A percentile compares a stretch with the other conserved stretches of the same genome.
phyloP scores from a whole-genome alignment of 805 yeast species.

The Barnettozyma sucrosica region DNA sequence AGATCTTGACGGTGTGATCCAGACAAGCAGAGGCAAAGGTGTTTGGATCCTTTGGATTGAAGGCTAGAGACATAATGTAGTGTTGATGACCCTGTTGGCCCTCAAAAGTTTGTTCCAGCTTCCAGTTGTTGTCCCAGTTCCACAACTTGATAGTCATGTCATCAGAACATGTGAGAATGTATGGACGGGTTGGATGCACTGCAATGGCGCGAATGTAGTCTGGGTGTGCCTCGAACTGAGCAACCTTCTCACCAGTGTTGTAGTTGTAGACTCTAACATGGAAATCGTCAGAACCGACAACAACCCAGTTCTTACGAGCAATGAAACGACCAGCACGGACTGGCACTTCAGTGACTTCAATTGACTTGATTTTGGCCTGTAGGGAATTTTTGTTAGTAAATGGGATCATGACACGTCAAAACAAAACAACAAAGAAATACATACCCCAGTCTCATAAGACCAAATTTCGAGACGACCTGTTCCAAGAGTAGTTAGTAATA shows the following conservation, averaged over 20 bases:
- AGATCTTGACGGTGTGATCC: slow-evolving; percentile 93
- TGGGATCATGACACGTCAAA: slow-evolving; percentile 2
- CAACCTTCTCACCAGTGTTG: slow-evolving; percentile 89
- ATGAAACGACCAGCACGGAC: slow-evolving; percentile 93
- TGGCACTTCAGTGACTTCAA: slow-evolving; percentile 94
- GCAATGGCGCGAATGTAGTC: slow-evolving; percentile 92
- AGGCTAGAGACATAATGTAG: slow-evolving; percentile 88
- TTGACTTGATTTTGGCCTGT: slow-evolving; percentile 67
- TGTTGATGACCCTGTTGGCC: slow-evolving; percentile 97
- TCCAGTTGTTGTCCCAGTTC: slow-evolving; percentile 98
- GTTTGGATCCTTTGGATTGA: slow-evolving; percentile 96
- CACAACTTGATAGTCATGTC: slow-evolving; percentile 88
- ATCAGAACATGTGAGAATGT: slow-evolving; percentile 82
- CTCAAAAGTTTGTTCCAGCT: slow-evolving; percentile 80
- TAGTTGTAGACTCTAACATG: slow-evolving; percentile 89
- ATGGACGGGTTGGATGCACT: slow-evolving; percentile 91
- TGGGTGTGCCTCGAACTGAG: slow-evolving; percentile 97
- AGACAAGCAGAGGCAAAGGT: slow-evolving; percentile 97
- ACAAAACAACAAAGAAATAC: slow-evolving; percentile 7
- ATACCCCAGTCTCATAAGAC: slow-evolving; percentile 76
- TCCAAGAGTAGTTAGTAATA: background rate
- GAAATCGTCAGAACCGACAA: slow-evolving; percentile 94
- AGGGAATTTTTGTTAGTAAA: slow-evolving; percentile 4
- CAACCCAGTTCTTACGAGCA: slow-evolving; percentile 95
- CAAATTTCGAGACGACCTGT: slow-evolving; percentile 68